A percentile compares a stretch with the other conserved stretches of the same genome.
Evolutionary conservation across 768 basidiomycete species (phyloP).

Genomic region (Boletus tomentosulus): DNA sequence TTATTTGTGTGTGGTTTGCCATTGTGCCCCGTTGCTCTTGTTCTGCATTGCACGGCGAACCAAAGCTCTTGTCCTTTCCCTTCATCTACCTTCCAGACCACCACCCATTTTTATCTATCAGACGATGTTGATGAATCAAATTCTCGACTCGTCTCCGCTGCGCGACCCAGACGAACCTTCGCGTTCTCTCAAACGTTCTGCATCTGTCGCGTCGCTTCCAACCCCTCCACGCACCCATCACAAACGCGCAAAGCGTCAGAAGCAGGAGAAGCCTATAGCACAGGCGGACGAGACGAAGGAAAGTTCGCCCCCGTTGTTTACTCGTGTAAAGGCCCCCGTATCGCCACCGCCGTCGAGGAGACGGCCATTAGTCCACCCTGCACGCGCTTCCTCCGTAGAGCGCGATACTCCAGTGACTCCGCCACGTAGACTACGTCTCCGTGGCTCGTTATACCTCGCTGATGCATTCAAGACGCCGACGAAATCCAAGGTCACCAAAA

Average conservation of each 20-base stretch:
- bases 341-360: constrained; percentile 68
- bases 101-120: neutral
- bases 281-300: constrained; percentile 10
- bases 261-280: constrained; percentile 1
- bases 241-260: constrained; percentile 40
- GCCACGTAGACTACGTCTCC: constrained; percentile 21
- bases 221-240: constrained; percentile 61
- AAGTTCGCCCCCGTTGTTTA: constrained; percentile 33
- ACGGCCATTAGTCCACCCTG: constrained; percentile 30
- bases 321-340: constrained; percentile 42
- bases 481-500: constrained; percentile 35
- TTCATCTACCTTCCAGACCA: neutral
- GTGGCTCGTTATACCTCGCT: constrained; percentile 14
- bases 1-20: neutral
- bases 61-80: neutral
- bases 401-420: constrained; percentile 23
- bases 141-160: constrained; percentile 33
- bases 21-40: neutral
- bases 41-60: neutral
- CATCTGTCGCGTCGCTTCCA: constrained; percentile 60
- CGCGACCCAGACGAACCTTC: constrained; percentile 12
- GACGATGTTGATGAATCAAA: constrained; percentile 30
- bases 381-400: constrained; percentile 26
- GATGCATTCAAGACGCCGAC: constrained; percentile 35
- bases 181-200: constrained; percentile 55